Evolutionary conservation across 495 filamentous ascomycete genomes (phyloP), one percentile per base, ranked within the genome.

Genomic region (Penicillium paradoxum): DNA sequence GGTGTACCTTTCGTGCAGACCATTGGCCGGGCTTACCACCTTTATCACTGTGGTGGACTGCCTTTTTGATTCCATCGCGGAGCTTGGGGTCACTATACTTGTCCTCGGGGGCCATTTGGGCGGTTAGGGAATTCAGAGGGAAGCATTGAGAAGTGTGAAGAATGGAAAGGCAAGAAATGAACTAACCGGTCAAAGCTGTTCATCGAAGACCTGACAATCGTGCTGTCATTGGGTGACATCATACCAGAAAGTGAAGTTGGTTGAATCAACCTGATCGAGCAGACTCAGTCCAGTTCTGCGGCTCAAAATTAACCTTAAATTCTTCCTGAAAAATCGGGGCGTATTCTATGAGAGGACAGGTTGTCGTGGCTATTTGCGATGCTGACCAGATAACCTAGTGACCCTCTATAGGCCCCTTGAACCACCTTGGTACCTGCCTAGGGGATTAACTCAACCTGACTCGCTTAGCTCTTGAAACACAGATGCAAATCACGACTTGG

Each of bases 21-120:
- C 75, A 78, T 66, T 79, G 75, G 3, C 76, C 75, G 5, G 74
- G 73, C 44, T 67, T 66, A 9, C 76, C 75, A 21, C 76, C 75
- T 52, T 78, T 79, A 53, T 73, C 75, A 36, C 71, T 57, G 8
- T 67, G 37, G 33, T 79, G 69, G 45, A 79, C 60, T 54, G 78
- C 75, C 37, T 76, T 49, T 53, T 77, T 77, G 50, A 78, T 57
- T 56, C 77, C 33, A 40, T 78, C 66, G n/a, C 76, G 67, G 3
- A 78, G 67, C 21, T 79, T 42, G 4, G 75, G 75, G 43, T 78
- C 69, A 27, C 69, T 73, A 53, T 78, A 79, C 34, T 78, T 79
- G 45, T 75, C 72, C 47, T 69, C 69, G 7, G 73, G 59, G 14
- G 74, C 63, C 75, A 79, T 78, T 33, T 44, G 67, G 60, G 32